Evolutionary conservation across 257 asterid species (phyloP), one percentile per base, ranked within the genome.

Genomic region (Gentiana straminea): DNA sequence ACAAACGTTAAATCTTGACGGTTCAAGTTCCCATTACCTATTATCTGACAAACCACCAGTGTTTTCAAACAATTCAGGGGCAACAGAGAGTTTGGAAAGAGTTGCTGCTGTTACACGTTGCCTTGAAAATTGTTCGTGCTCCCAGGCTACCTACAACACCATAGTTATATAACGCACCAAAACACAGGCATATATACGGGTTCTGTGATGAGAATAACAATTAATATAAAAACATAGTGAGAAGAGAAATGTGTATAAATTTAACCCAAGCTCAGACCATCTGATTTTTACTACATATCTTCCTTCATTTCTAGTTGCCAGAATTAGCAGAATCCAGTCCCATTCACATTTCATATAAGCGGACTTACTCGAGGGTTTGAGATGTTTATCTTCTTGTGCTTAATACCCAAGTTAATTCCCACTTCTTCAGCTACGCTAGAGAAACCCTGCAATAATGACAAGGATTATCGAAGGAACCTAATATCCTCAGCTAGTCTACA

Each of bases 341-440:
- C 9, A 41, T 4, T 41, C 46, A 3, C 5, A 41, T 41, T 24
- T 24, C 24, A 10, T 41, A 41, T 6, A 57, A 41, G 36, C 54
- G 49, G 49, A 75, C 95, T 81, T 78, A 89, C 98, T 77, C 98
- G 84, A 68, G 93, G 78, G 75, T 89, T 81, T 32, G 98, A 92
- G 66, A 92, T 85, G 82, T 92, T 92, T 59, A 92, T 92, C 77
- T 88, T 88, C 77, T 92, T 88, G 95, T 92, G 98, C 82, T 88
- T 92, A 67, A 92, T 72, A 51, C 84, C 90, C 67, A 92, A 83
- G 59, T 82, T 74, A 66, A 87, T 76, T 66, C 94, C 98, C 76
- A 79, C 62, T 67, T 88, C 86, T 60, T 77, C 74, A n/a, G 93
- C 86, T 35, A 88, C 95, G 53, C 70, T 73, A 66, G 94, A 87